These are phyloP conservation scores for Sporobolomyces roseus DNA, from an alignment of 768 basidiomycete genomes.

Conservation along the genomic window DNA sequence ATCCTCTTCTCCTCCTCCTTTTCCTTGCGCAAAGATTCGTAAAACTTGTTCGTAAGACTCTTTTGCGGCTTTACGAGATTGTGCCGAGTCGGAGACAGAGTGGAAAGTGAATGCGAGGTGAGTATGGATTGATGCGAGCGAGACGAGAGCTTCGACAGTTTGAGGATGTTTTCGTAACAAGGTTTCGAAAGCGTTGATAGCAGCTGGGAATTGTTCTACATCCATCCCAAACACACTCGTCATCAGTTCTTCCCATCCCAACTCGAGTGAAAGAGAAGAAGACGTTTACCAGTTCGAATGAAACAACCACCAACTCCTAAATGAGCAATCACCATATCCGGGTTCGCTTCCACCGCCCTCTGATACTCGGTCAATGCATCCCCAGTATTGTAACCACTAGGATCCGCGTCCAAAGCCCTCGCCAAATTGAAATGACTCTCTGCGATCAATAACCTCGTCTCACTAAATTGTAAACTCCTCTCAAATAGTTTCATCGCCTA, in stretches of 20 bases:
- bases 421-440: slow-evolving; percentile 83
- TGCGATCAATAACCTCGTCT: slow-evolving; percentile 74
- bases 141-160: slow-evolving; percentile 76
- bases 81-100: slow-evolving; percentile 66
- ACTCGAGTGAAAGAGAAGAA: not conserved
- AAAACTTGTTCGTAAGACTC: slow-evolving; percentile 73
- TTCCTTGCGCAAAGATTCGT: slow-evolving; percentile 58
- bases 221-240: not conserved
- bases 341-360: slow-evolving; percentile 55
- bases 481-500: slow-evolving; percentile 90
- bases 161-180: slow-evolving; percentile 58
- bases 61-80: slow-evolving; percentile 69
- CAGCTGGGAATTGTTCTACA: slow-evolving; percentile 73
- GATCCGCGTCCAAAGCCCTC: slow-evolving; percentile 71
- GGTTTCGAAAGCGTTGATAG: slow-evolving; percentile 77
- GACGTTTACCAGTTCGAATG: slow-evolving; percentile 64
- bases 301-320: slow-evolving; percentile 85
- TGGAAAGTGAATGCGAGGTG: slow-evolving; percentile 62
- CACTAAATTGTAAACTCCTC: slow-evolving; percentile 87
- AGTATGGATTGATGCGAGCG: slow-evolving; percentile 86
- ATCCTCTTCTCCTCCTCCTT: slow-evolving; percentile 2
- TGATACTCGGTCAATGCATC: slow-evolving; percentile 48
- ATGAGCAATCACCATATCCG: slow-evolving; percentile 66
- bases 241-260: not conserved
- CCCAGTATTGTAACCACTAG: slow-evolving; percentile 44